phyloP scores from a whole-genome alignment of 495 filamentous ascomycete species.

The Entonaema liquescens region DNA sequence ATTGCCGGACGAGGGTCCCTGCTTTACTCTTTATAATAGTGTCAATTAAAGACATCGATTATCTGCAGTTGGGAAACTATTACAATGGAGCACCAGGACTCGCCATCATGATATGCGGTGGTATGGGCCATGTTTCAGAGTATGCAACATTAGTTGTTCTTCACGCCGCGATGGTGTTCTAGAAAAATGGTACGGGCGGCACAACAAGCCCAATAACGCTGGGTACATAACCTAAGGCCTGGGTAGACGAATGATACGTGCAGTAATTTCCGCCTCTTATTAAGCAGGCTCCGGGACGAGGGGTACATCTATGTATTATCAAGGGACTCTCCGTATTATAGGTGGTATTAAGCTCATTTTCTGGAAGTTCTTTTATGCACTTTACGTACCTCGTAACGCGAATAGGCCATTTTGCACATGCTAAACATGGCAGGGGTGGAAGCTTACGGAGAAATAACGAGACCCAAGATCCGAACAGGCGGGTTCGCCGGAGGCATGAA shows the following conservation, averaged over 20 bases:
- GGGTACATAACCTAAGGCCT: background rate
- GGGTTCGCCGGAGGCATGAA: slow-evolving; percentile 37
- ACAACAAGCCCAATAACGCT: background rate
- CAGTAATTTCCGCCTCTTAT: slow-evolving; percentile 13
- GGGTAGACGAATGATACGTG: background rate
- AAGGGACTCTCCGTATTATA: slow-evolving; percentile 12
- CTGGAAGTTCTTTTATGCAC: background rate
- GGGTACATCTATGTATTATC: slow-evolving; percentile 19
- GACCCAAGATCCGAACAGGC: slow-evolving; percentile 39
- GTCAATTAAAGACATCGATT: background rate
- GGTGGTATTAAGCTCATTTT: slow-evolving; percentile 17
- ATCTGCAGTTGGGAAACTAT: slow-evolving; percentile 4
- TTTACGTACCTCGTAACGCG: slow-evolving; percentile 16
- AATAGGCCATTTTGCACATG: slow-evolving; percentile 10
- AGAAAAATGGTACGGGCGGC: slow-evolving; percentile 24
- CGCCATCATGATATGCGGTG: slow-evolving; percentile 9
- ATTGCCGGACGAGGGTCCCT: background rate
- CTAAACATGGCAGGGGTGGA: slow-evolving; percentile 12
- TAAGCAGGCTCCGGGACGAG: slow-evolving; percentile 15
- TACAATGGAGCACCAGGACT: slow-evolving; percentile 8
- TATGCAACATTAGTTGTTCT: slow-evolving; percentile 30
- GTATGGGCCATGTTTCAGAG: slow-evolving; percentile 36
- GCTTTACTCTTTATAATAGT: background rate
- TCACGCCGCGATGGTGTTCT: slow-evolving; percentile 37
- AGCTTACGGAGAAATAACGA: slow-evolving; percentile 37